Conservation (phyloP, 2,329 filamentous ascomycete species). For the Gremmenia infestans region DNA sequence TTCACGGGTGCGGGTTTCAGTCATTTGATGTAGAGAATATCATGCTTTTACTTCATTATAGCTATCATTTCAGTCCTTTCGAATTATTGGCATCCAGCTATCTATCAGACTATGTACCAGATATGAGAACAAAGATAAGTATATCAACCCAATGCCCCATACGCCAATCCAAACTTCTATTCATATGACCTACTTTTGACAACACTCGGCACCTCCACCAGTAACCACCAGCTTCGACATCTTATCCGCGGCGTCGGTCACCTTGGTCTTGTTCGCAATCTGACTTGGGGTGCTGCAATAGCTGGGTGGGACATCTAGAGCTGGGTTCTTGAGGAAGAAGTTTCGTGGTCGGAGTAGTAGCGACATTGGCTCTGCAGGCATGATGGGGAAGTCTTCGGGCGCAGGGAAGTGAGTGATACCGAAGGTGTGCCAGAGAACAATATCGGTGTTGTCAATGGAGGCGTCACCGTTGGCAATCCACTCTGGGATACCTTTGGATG, state of each 20-base stretch:
- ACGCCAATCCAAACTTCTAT: too few species aligned
- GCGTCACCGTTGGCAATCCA: slow-evolving; percentile 56
- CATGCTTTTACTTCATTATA: too few species aligned
- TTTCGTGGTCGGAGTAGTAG: slow-evolving; percentile 54
- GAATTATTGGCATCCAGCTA: too few species aligned
- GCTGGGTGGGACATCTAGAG: slow-evolving; percentile 56
- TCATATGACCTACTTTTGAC: slow-evolving; percentile 21
- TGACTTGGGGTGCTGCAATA: slow-evolving; percentile 70
- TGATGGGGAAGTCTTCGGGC: slow-evolving; percentile 87
- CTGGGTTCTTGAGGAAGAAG: slow-evolving; percentile 55
- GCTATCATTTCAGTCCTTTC: too few species aligned
- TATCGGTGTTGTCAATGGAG: slow-evolving; percentile 72
- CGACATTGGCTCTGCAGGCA: slow-evolving; percentile 81
- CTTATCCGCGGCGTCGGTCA: slow-evolving; percentile 44
- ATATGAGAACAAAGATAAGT: not conserved
- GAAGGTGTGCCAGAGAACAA: slow-evolving; percentile 93
- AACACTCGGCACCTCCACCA: slow-evolving; percentile 19
- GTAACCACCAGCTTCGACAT: slow-evolving; percentile 35
- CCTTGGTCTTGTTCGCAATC: slow-evolving; percentile 42
- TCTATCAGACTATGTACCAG: not conserved
- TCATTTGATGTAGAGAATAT: too few species aligned
- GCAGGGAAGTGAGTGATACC: slow-evolving; percentile 85
- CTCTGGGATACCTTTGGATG: slow-evolving; percentile 38
- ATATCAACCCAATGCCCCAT: not conserved
- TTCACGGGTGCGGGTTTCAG: too few species aligned